A percentile compares a stretch with the other conserved stretches of the same genome.
Conservation (phyloP, 768 basidiomycete species). For the Mycena floridula region DNA sequence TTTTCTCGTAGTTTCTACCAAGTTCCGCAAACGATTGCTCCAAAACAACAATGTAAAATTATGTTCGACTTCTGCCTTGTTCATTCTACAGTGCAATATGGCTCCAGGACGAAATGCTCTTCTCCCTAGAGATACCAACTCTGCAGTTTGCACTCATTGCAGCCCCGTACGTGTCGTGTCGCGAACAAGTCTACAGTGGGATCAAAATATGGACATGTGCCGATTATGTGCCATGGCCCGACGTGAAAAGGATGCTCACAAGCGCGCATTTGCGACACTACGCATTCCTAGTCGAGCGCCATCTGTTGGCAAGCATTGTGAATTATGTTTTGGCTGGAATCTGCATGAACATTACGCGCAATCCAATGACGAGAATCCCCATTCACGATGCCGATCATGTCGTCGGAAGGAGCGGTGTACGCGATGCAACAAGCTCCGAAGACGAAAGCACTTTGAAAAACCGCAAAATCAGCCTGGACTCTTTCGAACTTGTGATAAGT, state of each 20-base stretch:
- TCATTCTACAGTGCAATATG: background rate
- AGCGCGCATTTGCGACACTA: background rate
- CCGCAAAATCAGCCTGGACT: background rate
- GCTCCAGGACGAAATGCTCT: background rate
- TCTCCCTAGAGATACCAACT: background rate
- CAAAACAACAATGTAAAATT: no score
- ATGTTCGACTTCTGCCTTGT: background rate
- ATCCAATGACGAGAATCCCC: background rate
- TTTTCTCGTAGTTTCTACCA: background rate
- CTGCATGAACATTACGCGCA: background rate
- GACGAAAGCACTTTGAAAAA: background rate
- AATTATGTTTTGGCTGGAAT: background rate
- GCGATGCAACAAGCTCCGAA: background rate
- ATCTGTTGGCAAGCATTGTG: background rate
- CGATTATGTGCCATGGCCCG: background rate
- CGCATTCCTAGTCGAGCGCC: background rate
- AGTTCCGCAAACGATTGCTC: no score
- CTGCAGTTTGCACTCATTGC: background rate
- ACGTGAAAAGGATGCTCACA: background rate
- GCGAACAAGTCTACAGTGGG: background rate
- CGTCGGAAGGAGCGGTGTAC: background rate
- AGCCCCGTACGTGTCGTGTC: background rate
- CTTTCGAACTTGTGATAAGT: background rate
- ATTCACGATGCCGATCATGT: background rate
- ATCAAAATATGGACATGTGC: background rate